phyloP scores from a whole-genome alignment of 2,329 filamentous ascomycete genomes.

The Leptographium lundbergii region DNA sequence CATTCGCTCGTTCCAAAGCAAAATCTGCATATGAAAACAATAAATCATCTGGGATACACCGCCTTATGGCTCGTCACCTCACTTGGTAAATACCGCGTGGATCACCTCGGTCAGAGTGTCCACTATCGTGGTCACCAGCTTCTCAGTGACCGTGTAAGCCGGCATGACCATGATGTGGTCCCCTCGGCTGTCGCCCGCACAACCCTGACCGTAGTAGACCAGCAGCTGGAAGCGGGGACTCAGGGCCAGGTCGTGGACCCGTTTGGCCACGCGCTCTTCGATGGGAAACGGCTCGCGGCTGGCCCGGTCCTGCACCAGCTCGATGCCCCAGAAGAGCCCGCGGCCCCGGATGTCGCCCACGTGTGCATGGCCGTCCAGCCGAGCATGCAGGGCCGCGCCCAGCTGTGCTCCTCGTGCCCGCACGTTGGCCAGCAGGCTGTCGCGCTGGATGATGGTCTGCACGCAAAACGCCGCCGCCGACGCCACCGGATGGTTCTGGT shows the following conservation, averaged over 20 bases:
- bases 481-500: conserved; percentile 46
- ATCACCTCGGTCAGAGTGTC: conserved; percentile 35
- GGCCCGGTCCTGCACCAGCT: conserved; percentile 18
- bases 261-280: conserved; percentile 16
- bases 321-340: conserved; percentile 46
- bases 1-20: neutral
- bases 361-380: conserved; percentile 19
- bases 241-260: conserved; percentile 19
- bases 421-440: conserved; percentile 48
- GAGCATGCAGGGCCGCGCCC: conserved; percentile 28
- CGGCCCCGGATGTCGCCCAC: conserved; percentile 50
- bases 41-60: neutral
- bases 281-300: conserved; percentile 20
- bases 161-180: conserved; percentile 63
- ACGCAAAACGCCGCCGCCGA: conserved; percentile 52
- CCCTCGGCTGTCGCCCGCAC: conserved; percentile 43
- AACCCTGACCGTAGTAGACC: conserved; percentile 51
- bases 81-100: conserved; percentile 27
- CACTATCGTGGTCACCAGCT: conserved; percentile 43
- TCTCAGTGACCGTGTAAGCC: conserved; percentile 47
- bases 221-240: conserved; percentile 20
- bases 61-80: neutral
- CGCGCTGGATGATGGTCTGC: conserved; percentile 44
- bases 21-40: too few relatives aligned
- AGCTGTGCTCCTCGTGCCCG: conserved; percentile 37